phyloP scores from a whole-genome alignment of 441 rosid genomes.

The Theobroma grandiflorum region DNA sequence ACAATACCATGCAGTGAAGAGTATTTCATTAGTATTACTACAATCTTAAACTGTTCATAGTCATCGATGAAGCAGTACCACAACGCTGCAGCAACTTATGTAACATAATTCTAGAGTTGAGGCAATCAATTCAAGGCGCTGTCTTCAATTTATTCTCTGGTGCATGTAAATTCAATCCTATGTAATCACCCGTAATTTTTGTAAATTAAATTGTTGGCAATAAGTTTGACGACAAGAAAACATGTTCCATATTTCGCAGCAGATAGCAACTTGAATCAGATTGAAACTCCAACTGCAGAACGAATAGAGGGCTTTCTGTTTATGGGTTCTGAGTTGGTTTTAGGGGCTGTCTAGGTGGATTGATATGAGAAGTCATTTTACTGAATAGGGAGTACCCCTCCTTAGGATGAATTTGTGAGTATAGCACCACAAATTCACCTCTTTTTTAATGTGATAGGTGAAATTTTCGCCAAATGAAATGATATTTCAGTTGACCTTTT shows the following conservation, averaged over 20 bases:
- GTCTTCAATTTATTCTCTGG: neutral
- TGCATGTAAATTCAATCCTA: neutral
- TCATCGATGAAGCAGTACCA: neutral
- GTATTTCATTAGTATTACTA: conserved; percentile 41
- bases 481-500: too few species aligned
- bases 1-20: conserved; percentile 55
- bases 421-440: too few species aligned
- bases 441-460: too few species aligned
- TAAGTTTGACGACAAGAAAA: neutral
- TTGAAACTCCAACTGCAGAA: neutral
- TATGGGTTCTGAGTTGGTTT: too few species aligned
- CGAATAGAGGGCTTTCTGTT: neutral
- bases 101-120: neutral
- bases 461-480: too few species aligned
- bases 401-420: too few species aligned
- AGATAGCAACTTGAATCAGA: neutral
- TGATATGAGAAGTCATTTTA: too few species aligned
- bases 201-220: neutral
- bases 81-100: neutral
- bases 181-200: conserved; percentile 1
- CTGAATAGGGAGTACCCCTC: too few species aligned
- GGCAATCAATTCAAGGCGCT: neutral
- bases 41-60: conserved; percentile 4
- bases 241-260: neutral
- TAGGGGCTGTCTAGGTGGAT: too few species aligned